These are phyloP conservation scores for Nakazawaea ishiwadae DNA, from an alignment of 805 yeast species.

Conservation along the genomic window DNA sequence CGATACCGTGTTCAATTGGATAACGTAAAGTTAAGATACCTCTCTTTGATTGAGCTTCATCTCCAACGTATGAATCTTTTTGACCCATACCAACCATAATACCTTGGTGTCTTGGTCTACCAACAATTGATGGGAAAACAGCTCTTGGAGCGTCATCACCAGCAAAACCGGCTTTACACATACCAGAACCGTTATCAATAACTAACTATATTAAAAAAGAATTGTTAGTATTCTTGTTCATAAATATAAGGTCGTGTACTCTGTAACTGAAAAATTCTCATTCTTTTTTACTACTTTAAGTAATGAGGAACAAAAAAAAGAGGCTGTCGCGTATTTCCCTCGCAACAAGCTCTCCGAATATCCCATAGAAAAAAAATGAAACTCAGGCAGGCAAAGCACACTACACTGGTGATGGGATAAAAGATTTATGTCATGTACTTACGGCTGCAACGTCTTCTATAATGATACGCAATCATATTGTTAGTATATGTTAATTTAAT, in stretches of 20 bases:
- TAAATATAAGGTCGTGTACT: background rate
- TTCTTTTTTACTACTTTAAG: too few species aligned
- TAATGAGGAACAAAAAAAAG: background rate
- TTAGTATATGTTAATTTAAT: slow-evolving; percentile 23
- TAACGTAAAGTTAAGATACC: slow-evolving; percentile 98
- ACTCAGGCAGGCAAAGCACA: too few species aligned
- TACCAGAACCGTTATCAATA: slow-evolving; percentile 99
- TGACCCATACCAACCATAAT: slow-evolving; percentile 99
- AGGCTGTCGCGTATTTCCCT: too few species aligned
- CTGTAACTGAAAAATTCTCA: background rate
- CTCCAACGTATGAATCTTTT: slow-evolving; percentile 99
- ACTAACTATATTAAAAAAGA: slow-evolving; percentile 45
- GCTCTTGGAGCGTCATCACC: slow-evolving; percentile 99
- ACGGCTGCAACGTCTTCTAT: slow-evolving; percentile 46
- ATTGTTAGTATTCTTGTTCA: slow-evolving; percentile 10
- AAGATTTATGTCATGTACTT: too few species aligned
- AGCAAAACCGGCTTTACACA: slow-evolving; percentile 99
- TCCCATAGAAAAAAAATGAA: background rate
- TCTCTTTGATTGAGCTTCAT: slow-evolving; percentile 99
- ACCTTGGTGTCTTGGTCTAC: slow-evolving; percentile 99
- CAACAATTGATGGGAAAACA: slow-evolving; percentile 99
- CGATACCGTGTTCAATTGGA: slow-evolving; percentile 99
- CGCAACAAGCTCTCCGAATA: background rate
- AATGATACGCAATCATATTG: slow-evolving; percentile 16
- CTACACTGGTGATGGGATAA: too few species aligned